These are phyloP conservation scores for Carex pumila DNA, from an alignment of 176 grass and related monocot species.

Conservation along the genomic window DNA sequence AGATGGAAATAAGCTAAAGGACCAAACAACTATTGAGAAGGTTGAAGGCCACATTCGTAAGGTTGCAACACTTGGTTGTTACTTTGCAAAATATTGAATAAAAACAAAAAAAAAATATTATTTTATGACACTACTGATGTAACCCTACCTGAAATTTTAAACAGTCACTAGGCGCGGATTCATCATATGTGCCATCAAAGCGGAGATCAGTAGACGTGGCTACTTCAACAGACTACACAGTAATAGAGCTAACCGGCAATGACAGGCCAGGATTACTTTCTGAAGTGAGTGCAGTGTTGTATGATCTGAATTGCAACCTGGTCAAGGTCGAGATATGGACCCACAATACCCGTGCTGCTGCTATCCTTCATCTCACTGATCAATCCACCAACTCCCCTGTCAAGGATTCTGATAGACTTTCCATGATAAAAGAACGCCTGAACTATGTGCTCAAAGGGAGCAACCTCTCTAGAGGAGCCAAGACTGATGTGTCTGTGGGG, in stretches of 20 bases:
- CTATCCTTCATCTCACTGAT: slow-evolving; percentile 60
- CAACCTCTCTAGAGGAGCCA: slow-evolving; percentile 22
- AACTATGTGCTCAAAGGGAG: slow-evolving; percentile 47
- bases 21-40: slow-evolving; percentile 26
- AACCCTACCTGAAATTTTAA: slow-evolving; percentile 4
- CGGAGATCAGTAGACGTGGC: slow-evolving; percentile 57
- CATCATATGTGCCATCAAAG: slow-evolving; percentile 46
- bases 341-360: slow-evolving; percentile 64
- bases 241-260: slow-evolving; percentile 65
- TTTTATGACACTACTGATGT: not conserved
- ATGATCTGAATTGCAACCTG: slow-evolving; percentile 64
- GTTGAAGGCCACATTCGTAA: slow-evolving; percentile 52
- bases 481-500: slow-evolving; percentile 26
- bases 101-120: not conserved
- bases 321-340: slow-evolving; percentile 81
- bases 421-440: slow-evolving; percentile 39
- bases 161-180: slow-evolving; percentile 63
- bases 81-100: not conserved
- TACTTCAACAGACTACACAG: slow-evolving; percentile 45
- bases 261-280: slow-evolving; percentile 81
- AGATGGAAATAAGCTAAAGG: slow-evolving; percentile 58
- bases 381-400: slow-evolving; percentile 43
- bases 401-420: slow-evolving; percentile 27
- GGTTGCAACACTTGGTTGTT: slow-evolving; percentile 17
- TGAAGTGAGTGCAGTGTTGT: slow-evolving; percentile 67